Percentiles rank a stretch among this genome's conserved stretches.
phyloP scores from a whole-genome alignment of 805 yeast species.

The Ogataea nonfermentans region DNA sequence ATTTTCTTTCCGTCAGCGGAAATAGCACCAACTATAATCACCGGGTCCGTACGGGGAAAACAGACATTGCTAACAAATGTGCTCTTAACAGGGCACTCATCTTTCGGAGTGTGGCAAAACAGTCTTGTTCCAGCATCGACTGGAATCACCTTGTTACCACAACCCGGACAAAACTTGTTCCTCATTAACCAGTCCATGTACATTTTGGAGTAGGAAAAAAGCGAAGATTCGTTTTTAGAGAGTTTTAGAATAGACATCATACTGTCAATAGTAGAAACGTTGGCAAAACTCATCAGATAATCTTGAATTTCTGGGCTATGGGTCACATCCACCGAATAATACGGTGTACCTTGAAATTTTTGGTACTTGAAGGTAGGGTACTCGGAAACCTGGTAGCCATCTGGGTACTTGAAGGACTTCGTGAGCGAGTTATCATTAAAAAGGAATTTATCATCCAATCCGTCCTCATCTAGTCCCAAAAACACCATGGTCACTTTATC shows the following conservation, averaged over 20 bases:
- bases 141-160: conserved; percentile 66
- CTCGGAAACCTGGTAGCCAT: neutral
- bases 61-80: conserved; percentile 67
- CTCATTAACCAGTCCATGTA: conserved; percentile 80
- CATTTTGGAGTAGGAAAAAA: conserved; percentile 80
- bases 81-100: conserved; percentile 37
- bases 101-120: conserved; percentile 35
- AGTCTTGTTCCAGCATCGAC: conserved; percentile 68
- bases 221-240: conserved; percentile 50
- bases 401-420: conserved; percentile 12
- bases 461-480: conserved; percentile 48
- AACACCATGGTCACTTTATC: conserved; percentile 37
- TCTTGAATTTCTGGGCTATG: conserved; percentile 21
- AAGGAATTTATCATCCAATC: conserved; percentile 19
- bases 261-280: conserved; percentile 4
- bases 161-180: conserved; percentile 79
- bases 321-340: conserved; percentile 60
- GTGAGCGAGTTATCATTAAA: conserved; percentile 22
- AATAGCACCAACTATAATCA: conserved; percentile 76
- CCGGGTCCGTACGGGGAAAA: conserved; percentile 92
- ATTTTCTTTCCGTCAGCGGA: conserved; percentile 58
- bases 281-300: conserved; percentile 9
- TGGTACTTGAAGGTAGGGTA: conserved; percentile 19
- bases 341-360: conserved; percentile 61
- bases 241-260: conserved; percentile 27